Percentiles rank a stretch among this genome's conserved stretches.
These are phyloP conservation scores for Pseudopithomyces chartarum DNA, from an alignment of 2,329 filamentous ascomycete genomes.

Conservation along the genomic window DNA sequence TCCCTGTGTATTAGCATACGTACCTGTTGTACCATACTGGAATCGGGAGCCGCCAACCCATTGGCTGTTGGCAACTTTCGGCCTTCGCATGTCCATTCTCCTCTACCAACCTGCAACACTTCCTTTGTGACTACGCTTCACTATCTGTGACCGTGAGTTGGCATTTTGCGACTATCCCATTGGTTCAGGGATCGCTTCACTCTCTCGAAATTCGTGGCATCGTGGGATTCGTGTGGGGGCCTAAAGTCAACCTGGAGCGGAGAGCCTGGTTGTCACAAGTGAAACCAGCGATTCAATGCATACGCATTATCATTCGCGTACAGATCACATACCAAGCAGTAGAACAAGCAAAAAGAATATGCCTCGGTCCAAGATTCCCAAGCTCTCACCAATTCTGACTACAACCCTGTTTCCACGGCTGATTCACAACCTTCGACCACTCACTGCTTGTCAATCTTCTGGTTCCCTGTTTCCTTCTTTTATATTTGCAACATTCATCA, in stretches of 20 bases:
- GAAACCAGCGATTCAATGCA: background rate
- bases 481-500: background rate
- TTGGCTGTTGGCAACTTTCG: background rate
- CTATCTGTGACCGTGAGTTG: background rate
- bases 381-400: conserved; percentile 12
- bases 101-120: background rate
- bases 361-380: conserved; percentile 11
- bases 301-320: too few relatives aligned
- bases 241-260: background rate
- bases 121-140: background rate
- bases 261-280: background rate
- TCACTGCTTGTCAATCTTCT: conserved; percentile 18
- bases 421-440: conserved; percentile 4
- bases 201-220: background rate
- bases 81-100: background rate
- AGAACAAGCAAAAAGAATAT: background rate
- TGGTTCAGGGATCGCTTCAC: background rate
- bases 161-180: background rate
- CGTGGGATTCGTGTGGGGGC: background rate
- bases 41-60: background rate
- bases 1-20: conserved; percentile 4
- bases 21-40: conserved; percentile 1
- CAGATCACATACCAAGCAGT: background rate
- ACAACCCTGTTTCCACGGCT: conserved; percentile 12
- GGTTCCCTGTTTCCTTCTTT: conserved; percentile 14